Base-by-base conservation (phyloP, 148 eudicot genomes). In the Mesembryanthemum crystallinum region DNA sequence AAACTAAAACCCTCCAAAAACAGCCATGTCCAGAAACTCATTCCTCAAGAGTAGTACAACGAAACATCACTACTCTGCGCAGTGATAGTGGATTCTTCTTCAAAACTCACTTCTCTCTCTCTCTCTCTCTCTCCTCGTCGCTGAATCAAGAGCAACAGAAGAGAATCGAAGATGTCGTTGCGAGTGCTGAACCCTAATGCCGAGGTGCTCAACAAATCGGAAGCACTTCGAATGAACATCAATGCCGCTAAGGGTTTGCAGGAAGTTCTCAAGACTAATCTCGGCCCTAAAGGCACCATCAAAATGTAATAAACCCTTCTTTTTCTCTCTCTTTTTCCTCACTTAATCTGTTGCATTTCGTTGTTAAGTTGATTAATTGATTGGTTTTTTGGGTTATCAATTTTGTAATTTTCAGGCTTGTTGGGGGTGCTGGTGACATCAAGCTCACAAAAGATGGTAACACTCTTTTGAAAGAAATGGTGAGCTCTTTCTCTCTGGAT, bases 211-310 rank as follows among this genome's bases (percentile, higher is more conserved):
- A 95, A 95, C 96, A 95, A 95, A 79, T 90, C 96, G 0, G 94
- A 92, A 64, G 98, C 96, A 28, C 97, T 95, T 70, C 96, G 90
- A 72, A 95, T 92, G 96, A 92, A 88, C 79, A 95, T 95, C 84
- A 95, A 90, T 73, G 98, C 98, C 54, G 92, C 98, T 27, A 95
- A 90, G 84, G 97, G 98, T 33, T 80, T 95, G 65, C 94, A 89
- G 60, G 98, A 92, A 55, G 98, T 95, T 51, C 96, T 95, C 75
- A 95, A 91, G 82, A 83, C 89, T 49, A 95, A 95, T 79, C 97
- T 95, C 30, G 98, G 98, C n/a, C 98, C 98, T 35, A 92, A 90
- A 78, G 98, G 97, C 82, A 94, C 98, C 82, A 94, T 92, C 76
- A 94, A 94, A 72, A 94, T 94, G 98, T 91, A 72, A 39, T 45